Conservation (phyloP, 2,329 filamentous ascomycete genomes). For the Alternaria sp. region DNA sequence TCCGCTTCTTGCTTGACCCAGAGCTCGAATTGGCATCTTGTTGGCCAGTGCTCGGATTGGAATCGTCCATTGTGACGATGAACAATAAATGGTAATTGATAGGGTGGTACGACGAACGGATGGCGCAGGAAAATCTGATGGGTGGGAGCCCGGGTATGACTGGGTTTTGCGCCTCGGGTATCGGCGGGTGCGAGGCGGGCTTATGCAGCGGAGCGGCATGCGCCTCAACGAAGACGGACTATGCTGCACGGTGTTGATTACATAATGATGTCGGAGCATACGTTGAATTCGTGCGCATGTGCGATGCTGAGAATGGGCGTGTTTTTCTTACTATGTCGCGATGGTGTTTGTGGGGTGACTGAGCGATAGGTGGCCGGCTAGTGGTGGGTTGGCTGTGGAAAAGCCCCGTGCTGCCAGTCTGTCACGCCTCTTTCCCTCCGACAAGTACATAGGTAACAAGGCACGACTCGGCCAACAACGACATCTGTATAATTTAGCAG, state of each 20-base stretch:
- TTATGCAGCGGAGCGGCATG: neutral
- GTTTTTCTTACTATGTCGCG: neutral
- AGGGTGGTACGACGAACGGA: constrained; percentile 38
- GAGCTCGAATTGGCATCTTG: constrained; percentile 26
- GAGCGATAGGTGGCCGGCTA: neutral
- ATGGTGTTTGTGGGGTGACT: neutral
- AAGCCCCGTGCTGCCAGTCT: too few species aligned
- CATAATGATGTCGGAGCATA: neutral
- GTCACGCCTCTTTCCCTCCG: neutral
- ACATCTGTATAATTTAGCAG: neutral
- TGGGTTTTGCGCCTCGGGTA: constrained; percentile 36
- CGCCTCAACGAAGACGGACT: neutral
- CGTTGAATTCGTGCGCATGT: neutral
- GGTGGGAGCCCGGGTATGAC: constrained; percentile 19
- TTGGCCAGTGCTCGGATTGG: constrained; percentile 21
- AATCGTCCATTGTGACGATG: constrained; percentile 23
- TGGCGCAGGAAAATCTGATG: constrained; percentile 34
- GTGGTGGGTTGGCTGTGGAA: neutral
- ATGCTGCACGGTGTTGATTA: neutral
- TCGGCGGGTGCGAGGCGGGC: constrained; percentile 3
- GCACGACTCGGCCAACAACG: neutral
- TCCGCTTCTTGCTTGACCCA: constrained; percentile 40
- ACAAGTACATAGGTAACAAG: too few species aligned
- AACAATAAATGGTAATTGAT: constrained; percentile 20
- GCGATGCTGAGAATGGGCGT: accelerated